Conservation (phyloP, 805 yeast genomes). For the Candida fluviatilis region DNA sequence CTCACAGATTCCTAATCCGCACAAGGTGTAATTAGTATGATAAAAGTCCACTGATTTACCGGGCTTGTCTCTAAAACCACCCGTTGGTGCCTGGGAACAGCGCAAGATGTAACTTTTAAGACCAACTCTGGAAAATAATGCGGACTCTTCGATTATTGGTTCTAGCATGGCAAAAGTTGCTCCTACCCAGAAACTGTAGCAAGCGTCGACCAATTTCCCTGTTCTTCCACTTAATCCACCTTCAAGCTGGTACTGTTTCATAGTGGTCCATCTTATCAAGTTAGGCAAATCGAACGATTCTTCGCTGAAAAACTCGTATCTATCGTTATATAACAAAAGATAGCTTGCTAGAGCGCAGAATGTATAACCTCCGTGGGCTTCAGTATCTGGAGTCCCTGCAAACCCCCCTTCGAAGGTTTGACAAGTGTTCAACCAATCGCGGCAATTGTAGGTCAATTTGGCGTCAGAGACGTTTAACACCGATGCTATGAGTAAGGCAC, state of each 20-base stretch:
- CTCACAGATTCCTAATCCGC: conserved; percentile 68
- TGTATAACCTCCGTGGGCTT: conserved; percentile 97
- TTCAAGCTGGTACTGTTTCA: conserved; percentile 68
- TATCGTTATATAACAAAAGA: conserved; percentile 44
- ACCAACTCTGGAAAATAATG: conserved; percentile 49
- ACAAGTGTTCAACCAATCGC: conserved; percentile 60
- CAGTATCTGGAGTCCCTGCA: conserved; percentile 72
- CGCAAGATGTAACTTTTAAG: conserved; percentile 62
- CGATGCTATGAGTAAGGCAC: conserved; percentile 73
- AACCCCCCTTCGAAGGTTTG: conserved; percentile 97
- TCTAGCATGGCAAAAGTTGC: conserved; percentile 66
- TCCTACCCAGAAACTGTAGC: conserved; percentile 96
- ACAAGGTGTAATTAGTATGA: conserved; percentile 81
- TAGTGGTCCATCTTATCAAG: conserved; percentile 62
- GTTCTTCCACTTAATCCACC: conserved; percentile 90
- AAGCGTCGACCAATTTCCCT: conserved; percentile 92
- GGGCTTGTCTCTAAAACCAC: conserved; percentile 90
- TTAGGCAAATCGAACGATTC: conserved; percentile 36
- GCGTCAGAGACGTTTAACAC: conserved; percentile 60
- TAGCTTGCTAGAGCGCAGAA: conserved; percentile 76
- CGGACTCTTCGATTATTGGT: conserved; percentile 4
- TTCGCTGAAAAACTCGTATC: conserved; percentile 13
- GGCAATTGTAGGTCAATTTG: conserved; percentile 50
- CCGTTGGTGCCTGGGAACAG: conserved; percentile 68
- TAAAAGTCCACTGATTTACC: conserved; percentile 77